Evolutionary conservation across 345 rosid species (phyloP).

Genomic region (Brassica nigra): DNA sequence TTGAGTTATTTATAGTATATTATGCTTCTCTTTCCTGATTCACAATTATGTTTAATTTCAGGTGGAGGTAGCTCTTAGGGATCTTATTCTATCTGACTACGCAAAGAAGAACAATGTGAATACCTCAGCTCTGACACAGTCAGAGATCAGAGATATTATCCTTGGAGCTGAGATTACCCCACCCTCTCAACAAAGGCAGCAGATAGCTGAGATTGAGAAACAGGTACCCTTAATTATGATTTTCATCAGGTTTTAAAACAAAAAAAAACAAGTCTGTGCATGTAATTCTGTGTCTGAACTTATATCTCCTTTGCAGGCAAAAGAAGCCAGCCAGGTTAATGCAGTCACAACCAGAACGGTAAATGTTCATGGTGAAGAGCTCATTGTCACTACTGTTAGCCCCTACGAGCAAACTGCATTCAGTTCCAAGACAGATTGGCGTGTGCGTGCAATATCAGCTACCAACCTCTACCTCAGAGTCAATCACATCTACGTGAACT

Average conservation of each 20-base stretch:
- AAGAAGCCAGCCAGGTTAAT: constrained; percentile 93
- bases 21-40: constrained; percentile 7
- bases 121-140: constrained; percentile 94
- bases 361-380: constrained; percentile 92
- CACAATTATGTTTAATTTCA: constrained; percentile 35
- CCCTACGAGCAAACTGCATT: constrained; percentile 96
- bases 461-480: constrained; percentile 96
- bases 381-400: constrained; percentile 85
- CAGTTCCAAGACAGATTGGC: constrained; percentile 98
- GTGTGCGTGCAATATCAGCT: constrained; percentile 98
- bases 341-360: constrained; percentile 95
- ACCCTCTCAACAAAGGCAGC: constrained; percentile 98
- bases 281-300: neutral
- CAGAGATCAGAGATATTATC: constrained; percentile 97
- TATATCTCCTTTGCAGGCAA: constrained; percentile 56
- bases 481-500: constrained; percentile 89
- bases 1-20: neutral
- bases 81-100: constrained; percentile 93
- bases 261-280: neutral
- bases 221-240: constrained; percentile 53
- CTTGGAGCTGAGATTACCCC: constrained; percentile 99
- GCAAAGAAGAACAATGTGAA: constrained; percentile 99
- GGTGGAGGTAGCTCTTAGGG: constrained; percentile 97
- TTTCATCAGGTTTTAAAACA: neutral
- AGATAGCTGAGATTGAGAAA: constrained; percentile 98